Conservation (phyloP, 2,329 filamentous ascomycete species). For the Eutypa lata region DNA sequence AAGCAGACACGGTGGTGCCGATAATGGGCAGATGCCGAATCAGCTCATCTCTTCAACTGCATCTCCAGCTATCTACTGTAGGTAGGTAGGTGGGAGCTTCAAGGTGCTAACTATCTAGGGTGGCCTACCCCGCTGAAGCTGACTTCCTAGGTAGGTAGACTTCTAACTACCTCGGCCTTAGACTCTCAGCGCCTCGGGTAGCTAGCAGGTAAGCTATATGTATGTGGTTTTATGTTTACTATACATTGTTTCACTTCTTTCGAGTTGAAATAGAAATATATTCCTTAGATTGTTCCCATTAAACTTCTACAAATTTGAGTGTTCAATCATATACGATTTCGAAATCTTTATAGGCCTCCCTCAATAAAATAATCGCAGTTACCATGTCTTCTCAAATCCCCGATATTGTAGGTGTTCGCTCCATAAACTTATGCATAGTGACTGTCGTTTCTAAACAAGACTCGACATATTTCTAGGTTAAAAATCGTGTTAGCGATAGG, state of each 20-base stretch:
- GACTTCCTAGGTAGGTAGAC: too few relatives aligned
- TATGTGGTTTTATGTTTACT: not conserved
- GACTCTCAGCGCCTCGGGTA: too few relatives aligned
- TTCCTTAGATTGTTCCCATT: too few relatives aligned
- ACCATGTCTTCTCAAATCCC: slow-evolving; percentile 29
- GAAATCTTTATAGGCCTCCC: not conserved
- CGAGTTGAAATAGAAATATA: not conserved
- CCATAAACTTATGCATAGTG: slow-evolving; percentile 8
- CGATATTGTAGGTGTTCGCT: slow-evolving; percentile 23
- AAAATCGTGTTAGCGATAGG: slow-evolving; percentile 70
- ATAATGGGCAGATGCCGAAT: not conserved
- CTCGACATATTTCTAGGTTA: slow-evolving; percentile 34
- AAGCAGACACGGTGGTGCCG: not conserved
- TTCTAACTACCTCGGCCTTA: too few relatives aligned
- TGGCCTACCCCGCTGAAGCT: too few relatives aligned
- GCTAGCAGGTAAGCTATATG: too few relatives aligned
- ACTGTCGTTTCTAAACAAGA: slow-evolving; percentile 7
- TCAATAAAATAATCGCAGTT: not conserved
- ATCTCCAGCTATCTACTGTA: too few relatives aligned
- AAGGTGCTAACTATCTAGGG: too few relatives aligned
- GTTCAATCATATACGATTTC: not conserved
- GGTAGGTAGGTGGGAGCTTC: too few relatives aligned
- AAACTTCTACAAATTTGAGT: not conserved
- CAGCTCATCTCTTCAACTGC: not conserved
- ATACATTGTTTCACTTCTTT: not conserved